Base-by-base conservation (phyloP, 352 stramenopile species). In the Thalassiosira hispida region DNA sequence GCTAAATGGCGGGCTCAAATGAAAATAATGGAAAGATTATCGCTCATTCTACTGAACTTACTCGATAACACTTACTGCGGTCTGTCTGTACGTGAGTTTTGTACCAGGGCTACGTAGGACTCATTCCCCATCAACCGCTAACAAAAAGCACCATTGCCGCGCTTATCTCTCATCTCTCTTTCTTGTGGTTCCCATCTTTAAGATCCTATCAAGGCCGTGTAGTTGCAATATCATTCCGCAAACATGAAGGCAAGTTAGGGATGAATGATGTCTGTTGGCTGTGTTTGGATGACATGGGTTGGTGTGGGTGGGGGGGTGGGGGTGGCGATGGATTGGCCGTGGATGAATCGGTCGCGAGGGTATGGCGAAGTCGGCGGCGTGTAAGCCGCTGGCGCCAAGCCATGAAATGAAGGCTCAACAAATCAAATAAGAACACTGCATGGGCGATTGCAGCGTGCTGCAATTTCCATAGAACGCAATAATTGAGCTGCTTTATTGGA, bases 221-320 rank as follows among this genome's bases (percentile, higher is more conserved):
- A 18, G 22, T 35, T 40, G 52, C 22, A 62, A 23, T 40, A 22
- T 29, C 42, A 67, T 40, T 67, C 47, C 20, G 55, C 42, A 73
- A 80, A 29, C 63, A 80, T 80, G 72, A 80, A 80, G 72, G 72
- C 63, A 74, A 80, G 72, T 80, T 59, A n/a, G 16, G 47, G 22
- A 47, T 56, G 25, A 62, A 31, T 51, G 31, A 18, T 38, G 9
- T 18, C 23, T 23, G 35, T 57, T 20, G 11, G 12, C 42, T 1
- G 42, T 63, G 7, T 49, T 27, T 33, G 23, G 40, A 29, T 11
- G 20, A 46, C 22, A 23, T 47, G 14, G 29, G 59, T 46, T 57
- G 52, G 33, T 23, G n/a, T 2, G 27, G 2, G 22, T 18, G 20
- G 20, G 3, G n/a, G 11, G 27, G 2, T 33, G 33, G 20, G 20